These are phyloP conservation scores for Calonectria hongkongensis DNA, from an alignment of 2,329 filamentous ascomycete genomes.

Conservation along the genomic window DNA sequence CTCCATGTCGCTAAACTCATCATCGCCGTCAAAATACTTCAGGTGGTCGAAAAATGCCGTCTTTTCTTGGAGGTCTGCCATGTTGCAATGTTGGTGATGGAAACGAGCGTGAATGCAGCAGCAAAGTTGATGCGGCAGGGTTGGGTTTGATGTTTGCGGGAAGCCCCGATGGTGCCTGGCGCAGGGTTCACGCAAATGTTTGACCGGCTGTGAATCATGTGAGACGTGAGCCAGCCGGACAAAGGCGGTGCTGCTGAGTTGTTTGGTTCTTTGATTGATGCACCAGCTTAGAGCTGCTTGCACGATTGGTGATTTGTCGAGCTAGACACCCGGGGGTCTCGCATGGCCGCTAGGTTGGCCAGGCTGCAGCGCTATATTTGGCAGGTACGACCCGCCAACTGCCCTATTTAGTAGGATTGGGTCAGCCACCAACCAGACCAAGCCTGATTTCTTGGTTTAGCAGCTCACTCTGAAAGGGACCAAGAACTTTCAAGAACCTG, in stretches of 20 bases:
- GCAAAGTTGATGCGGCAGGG: conserved; percentile 5
- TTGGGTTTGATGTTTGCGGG: conserved; percentile 23
- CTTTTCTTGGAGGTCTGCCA: conserved; percentile 64
- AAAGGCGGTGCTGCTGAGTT: conserved; percentile 21
- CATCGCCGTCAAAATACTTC: conserved; percentile 58
- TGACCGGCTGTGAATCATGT: conserved; percentile 31
- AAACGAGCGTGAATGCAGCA: background rate
- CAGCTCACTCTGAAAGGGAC: background rate
- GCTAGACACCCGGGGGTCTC: conserved; percentile 20
- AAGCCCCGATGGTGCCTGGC: conserved; percentile 33
- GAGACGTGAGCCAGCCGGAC: conserved; percentile 11
- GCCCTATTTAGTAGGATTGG: background rate
- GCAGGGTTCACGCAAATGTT: background rate
- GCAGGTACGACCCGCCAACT: conserved; percentile 33
- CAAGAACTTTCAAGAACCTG: background rate
- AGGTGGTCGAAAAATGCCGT: conserved; percentile 67
- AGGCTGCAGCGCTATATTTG: conserved; percentile 49
- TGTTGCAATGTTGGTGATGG: conserved; percentile 33
- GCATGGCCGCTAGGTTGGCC: conserved; percentile 36
- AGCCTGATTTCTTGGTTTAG: background rate
- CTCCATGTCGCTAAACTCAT: conserved; percentile 57
- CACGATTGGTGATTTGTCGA: conserved; percentile 23
- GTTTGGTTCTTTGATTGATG: background rate
- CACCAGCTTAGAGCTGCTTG: conserved; percentile 2
- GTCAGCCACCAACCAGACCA: background rate